phyloP scores from a whole-genome alignment of 2,329 filamentous ascomycete genomes.

The Simplicillium sp. region DNA sequence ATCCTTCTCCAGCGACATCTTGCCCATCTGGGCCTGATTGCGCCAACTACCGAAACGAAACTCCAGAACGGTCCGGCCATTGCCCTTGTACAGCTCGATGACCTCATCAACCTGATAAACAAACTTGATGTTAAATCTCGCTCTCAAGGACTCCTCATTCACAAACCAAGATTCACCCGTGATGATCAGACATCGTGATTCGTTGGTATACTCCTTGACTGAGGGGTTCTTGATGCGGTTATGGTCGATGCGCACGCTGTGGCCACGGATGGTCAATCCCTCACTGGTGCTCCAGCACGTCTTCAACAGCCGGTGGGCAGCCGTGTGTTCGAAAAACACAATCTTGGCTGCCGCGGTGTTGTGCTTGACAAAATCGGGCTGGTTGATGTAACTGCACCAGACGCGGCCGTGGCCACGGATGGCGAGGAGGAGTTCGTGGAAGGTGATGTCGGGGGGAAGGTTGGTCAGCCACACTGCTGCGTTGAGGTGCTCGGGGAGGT shows the following conservation, averaged over 20 bases:
- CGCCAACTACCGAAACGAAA: conserved; percentile 46
- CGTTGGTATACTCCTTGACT: conserved; percentile 15
- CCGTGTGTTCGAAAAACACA: conserved; percentile 33
- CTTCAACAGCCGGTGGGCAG: conserved; percentile 23
- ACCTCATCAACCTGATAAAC: conserved; percentile 38
- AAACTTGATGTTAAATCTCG: conserved; percentile 32
- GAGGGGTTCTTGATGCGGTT: conserved; percentile 38
- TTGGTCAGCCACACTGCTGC: conserved; percentile 44
- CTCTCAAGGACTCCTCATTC: conserved; percentile 26
- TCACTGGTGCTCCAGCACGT: conserved; percentile 10
- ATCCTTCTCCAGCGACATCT: conserved; percentile 27
- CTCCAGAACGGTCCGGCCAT: conserved; percentile 28
- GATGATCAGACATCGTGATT: conserved; percentile 41
- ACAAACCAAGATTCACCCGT: conserved; percentile 33
- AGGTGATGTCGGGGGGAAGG: conserved; percentile 32
- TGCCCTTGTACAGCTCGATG: conserved; percentile 17
- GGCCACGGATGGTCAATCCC: conserved; percentile 26
- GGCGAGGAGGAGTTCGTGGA: conserved; percentile 30
- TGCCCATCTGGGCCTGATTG: conserved; percentile 42
- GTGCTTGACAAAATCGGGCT: conserved; percentile 25
- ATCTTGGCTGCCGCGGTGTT: conserved; percentile 36
- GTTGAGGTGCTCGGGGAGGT: conserved; percentile 26
- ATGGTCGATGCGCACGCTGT: conserved; percentile 27
- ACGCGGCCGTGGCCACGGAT: conserved; percentile 39
- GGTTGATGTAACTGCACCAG: conserved; percentile 42